Conservation (phyloP, 352 stramenopile species). For the Pythium biforme region DNA sequence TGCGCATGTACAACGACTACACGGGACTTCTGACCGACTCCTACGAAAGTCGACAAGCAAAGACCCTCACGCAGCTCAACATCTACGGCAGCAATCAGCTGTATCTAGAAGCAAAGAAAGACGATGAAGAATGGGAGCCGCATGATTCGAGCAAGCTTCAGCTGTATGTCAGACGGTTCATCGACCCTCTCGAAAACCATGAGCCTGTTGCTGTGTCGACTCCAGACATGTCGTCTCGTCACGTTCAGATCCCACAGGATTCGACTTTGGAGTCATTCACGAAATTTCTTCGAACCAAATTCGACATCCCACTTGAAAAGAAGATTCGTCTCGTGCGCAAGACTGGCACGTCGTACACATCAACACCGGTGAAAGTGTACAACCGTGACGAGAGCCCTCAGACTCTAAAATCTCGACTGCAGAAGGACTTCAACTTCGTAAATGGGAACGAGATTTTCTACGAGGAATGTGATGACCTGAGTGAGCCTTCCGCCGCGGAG, state of each 20-base stretch:
- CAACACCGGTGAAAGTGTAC: slow-evolving; percentile 61
- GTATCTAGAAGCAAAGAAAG: slow-evolving; percentile 65
- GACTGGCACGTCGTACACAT: slow-evolving; percentile 62
- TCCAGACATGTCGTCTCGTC: slow-evolving; percentile 43
- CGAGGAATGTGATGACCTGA: slow-evolving; percentile 55
- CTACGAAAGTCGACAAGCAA: slow-evolving; percentile 55
- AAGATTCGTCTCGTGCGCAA: slow-evolving; percentile 71
- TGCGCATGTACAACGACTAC: slow-evolving; percentile 80
- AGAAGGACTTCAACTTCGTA: slow-evolving; percentile 61
- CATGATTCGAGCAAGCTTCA: slow-evolving; percentile 67
- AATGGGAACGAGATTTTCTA: slow-evolving; percentile 77
- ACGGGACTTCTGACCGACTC: slow-evolving; percentile 63
- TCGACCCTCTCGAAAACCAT: slow-evolving; percentile 25
- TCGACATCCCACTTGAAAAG: slow-evolving; percentile 33
- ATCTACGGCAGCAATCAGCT: slow-evolving; percentile 75
- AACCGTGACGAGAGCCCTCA: slow-evolving; percentile 47
- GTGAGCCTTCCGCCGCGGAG: slow-evolving; percentile 47
- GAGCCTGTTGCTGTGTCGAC: background rate
- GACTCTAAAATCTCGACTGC: slow-evolving; percentile 43
- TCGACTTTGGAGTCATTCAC: slow-evolving; percentile 53
- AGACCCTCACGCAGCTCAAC: slow-evolving; percentile 50
- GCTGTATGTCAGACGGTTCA: slow-evolving; percentile 70
- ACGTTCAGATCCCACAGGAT: slow-evolving; percentile 65
- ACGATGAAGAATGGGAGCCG: slow-evolving; percentile 59
- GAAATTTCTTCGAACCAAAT: slow-evolving; percentile 52